phyloP scores from a whole-genome alignment of 176 grass and related monocot genomes.

The Luzula sylvatica region DNA sequence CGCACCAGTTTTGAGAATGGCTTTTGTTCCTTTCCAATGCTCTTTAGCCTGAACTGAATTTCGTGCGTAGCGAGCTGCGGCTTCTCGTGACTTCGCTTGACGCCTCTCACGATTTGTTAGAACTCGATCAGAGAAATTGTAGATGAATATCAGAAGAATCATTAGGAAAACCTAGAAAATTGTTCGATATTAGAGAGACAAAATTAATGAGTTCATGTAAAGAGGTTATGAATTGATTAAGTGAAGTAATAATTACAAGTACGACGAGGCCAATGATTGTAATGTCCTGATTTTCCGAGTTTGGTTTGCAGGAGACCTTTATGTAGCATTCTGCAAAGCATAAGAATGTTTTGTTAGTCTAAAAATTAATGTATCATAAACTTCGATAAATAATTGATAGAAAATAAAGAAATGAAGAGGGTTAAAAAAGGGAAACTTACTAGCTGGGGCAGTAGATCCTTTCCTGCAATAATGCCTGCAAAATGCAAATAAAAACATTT shows the following conservation, averaged over 20 bases:
- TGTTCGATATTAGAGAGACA: too few relatives aligned
- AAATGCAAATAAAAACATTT: constrained; percentile 8
- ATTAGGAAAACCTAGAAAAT: constrained; percentile 49
- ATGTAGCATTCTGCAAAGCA: constrained; percentile 57
- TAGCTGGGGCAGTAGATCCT: constrained; percentile 47
- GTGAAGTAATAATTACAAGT: constrained; percentile 28
- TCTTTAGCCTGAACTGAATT: constrained; percentile 60
- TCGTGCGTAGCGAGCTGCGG: constrained; percentile 52
- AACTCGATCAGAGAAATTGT: constrained; percentile 92
- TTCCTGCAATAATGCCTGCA: constrained; percentile 85
- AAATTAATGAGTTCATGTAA: constrained; percentile 19
- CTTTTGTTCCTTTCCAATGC: constrained; percentile 82
- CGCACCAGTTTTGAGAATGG: constrained; percentile 72
- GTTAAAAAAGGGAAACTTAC: constrained; percentile 44
- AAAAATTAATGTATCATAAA: not conserved
- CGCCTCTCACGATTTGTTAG: constrained; percentile 66
- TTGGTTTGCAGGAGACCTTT: constrained; percentile 56
- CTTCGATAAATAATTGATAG: too few relatives aligned
- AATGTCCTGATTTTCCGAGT: constrained; percentile 82
- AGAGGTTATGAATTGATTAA: not conserved
- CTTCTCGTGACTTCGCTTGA: constrained; percentile 86
- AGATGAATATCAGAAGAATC: constrained; percentile 65
- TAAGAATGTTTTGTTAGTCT: not conserved
- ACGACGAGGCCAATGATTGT: constrained; percentile 84
- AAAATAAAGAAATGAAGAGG: constrained; percentile 2